Percentiles rank a stretch among this genome's conserved stretches.
Evolutionary conservation across 148 eudicot genomes (phyloP).

Genomic region (Fagopyrum tataricum): DNA sequence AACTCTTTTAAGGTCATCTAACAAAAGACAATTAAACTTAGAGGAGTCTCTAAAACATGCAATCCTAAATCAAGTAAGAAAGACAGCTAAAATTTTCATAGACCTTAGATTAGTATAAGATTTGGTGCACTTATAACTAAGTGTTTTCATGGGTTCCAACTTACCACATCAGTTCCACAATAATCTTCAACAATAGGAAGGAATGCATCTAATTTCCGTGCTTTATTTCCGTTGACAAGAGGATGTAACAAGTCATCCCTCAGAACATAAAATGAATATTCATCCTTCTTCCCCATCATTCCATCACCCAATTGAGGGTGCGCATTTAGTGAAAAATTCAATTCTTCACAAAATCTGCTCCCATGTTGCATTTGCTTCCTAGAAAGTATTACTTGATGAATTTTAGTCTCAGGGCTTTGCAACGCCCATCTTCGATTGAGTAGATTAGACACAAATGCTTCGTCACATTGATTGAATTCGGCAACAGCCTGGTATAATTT

Average conservation of each 20-base stretch:
- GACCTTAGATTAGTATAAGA: neutral
- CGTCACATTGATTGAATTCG: conserved; percentile 22
- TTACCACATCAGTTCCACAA: conserved; percentile 84
- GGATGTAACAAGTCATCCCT: conserved; percentile 97
- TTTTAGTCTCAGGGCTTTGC: conserved; percentile 60
- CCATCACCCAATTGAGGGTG: conserved; percentile 55
- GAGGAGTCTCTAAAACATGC: too few relatives aligned
- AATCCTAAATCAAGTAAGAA: too few relatives aligned
- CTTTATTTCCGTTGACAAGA: conserved; percentile 86
- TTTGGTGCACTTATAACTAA: neutral
- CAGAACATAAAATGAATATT: conserved; percentile 64
- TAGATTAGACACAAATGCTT: conserved; percentile 38
- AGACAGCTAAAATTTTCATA: too few relatives aligned
- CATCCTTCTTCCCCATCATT: conserved; percentile 17
- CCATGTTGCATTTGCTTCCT: conserved; percentile 14
- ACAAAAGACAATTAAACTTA: too few relatives aligned
- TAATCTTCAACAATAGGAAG: conserved; percentile 75
- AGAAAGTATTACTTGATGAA: conserved; percentile 55
- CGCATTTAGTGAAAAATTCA: conserved; percentile 42
- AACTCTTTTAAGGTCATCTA: too few relatives aligned
- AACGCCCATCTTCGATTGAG: conserved; percentile 74
- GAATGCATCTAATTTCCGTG: conserved; percentile 83
- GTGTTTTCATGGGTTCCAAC: conserved; percentile 5
- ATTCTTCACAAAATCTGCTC: conserved; percentile 24
- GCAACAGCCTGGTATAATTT: conserved; percentile 24